phyloP scores from a whole-genome alignment of 306 rosid genomes.

The Trifolium fragiferum region DNA sequence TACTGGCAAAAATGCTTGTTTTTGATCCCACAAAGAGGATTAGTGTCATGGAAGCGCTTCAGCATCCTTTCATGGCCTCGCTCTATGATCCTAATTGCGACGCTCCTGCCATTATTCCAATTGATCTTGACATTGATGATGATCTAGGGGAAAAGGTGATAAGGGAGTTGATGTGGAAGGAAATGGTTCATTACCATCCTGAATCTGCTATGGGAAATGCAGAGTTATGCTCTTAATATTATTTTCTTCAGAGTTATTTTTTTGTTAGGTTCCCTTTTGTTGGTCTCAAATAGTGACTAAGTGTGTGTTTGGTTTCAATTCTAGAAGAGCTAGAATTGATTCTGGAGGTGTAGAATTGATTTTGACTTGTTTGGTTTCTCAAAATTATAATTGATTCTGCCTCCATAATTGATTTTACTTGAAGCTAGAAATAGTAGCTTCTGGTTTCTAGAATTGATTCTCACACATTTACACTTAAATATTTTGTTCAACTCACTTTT shows the following conservation, averaged over 20 bases:
- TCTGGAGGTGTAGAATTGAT: too few species aligned
- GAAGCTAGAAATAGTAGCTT: too few species aligned
- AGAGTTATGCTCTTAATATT: conserved; percentile 50
- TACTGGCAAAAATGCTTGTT: conserved; percentile 87
- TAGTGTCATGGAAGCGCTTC: conserved; percentile 78
- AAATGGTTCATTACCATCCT: conserved; percentile 91
- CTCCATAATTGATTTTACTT: too few species aligned
- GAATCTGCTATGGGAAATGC: conserved; percentile 51
- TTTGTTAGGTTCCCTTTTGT: conserved; percentile 26
- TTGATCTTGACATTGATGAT: conserved; percentile 91
- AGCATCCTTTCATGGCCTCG: conserved; percentile 89
- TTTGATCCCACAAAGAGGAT: conserved; percentile 95
- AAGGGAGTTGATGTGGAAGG: conserved; percentile 97
- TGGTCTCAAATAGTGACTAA: conserved; percentile 39
- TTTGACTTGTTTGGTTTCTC: too few species aligned
- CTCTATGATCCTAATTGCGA: conserved; percentile 76
- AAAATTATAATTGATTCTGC: too few species aligned
- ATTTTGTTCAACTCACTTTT: too few species aligned
- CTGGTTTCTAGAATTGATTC: too few species aligned
- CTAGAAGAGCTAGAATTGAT: too few species aligned
- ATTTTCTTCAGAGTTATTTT: conserved; percentile 6
- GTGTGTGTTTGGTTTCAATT: too few species aligned
- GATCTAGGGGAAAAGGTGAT: conserved; percentile 91
- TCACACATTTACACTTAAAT: too few species aligned
- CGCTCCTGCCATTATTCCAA: conserved; percentile 80